Evolutionary conservation across 1,139 yeast genomes (phyloP), one percentile per base, ranked within the genome.

Genomic region (Scheffersomyces insectosa): DNA sequence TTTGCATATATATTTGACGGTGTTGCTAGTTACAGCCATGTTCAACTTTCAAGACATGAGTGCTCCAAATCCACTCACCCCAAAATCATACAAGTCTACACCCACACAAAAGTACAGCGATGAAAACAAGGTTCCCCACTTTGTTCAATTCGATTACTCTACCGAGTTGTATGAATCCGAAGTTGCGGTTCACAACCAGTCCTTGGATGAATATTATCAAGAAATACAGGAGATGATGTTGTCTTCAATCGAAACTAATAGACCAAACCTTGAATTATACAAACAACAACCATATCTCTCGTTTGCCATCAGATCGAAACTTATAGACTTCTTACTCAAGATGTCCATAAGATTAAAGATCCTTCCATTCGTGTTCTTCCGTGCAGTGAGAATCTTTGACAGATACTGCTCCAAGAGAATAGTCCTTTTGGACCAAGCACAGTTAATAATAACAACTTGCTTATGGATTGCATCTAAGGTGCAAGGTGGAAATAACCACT

Each of bases 401-500:
- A 73, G 88, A 45, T 83, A 83, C 60, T 82, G 86, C 53, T 80
- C 84, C 46, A 81, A 80, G 57, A 67, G 88, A 55, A 75, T 82
- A 8, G 84, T 83, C 2, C 63, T 82, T 38, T 70, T 78, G 47
- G 84, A 79, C 46, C 88, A 82, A 65, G 72, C 81, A 7, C 85
- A 82, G 59, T 68, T 83, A 42, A 83, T 82, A 16, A 76, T 82
- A 36, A 79, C 85, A 36, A 82, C 88, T 15, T 83, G 88, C 57
- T 66, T 83, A 33, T 82, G 88, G 88, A 66, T 83, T 15, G 79
- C 85, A 5, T 77, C 83, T 28, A 83, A 83, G 59, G 67, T 81
- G 3, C 79, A 76, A 61, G 89, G 89, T 37, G 89, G 89, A 29
- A 82, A 84, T 58, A 82, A 82, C 54, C 89, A 83, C 63, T 80